These are phyloP conservation scores for Podaxis sp. DNA, from an alignment of 768 basidiomycete species.

Conservation along the genomic window DNA sequence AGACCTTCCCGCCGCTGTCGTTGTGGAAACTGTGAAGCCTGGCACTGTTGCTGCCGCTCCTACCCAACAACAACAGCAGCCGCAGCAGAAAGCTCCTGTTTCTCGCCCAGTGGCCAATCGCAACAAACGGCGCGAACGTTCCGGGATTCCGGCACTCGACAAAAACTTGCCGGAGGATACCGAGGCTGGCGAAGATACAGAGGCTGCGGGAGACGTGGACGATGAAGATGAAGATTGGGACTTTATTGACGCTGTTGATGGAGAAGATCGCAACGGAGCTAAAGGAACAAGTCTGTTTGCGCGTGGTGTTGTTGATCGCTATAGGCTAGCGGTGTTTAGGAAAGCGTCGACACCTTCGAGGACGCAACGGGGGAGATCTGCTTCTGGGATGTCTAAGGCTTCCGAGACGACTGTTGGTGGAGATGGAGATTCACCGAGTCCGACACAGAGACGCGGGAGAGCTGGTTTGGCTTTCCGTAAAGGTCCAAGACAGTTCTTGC, in stretches of 20 bases:
- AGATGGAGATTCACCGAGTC: slow-evolving; percentile 43
- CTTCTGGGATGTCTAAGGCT: slow-evolving; percentile 59
- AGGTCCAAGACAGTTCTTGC: slow-evolving; percentile 69
- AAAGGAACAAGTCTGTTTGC: slow-evolving; percentile 83
- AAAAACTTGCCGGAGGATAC: slow-evolving; percentile 48
- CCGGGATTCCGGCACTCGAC: slow-evolving; percentile 80
- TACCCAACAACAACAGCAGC: not conserved
- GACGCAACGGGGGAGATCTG: slow-evolving; percentile 39
- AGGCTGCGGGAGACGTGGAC: slow-evolving; percentile 37
- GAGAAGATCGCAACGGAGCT: slow-evolving; percentile 82
- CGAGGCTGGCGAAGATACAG: slow-evolving; percentile 48
- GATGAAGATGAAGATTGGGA: slow-evolving; percentile 90
- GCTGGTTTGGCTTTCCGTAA: slow-evolving; percentile 66
- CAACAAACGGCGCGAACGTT: slow-evolving; percentile 68
- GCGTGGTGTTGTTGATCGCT: slow-evolving; percentile 89
- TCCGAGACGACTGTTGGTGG: slow-evolving; percentile 43
- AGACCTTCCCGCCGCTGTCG: slow-evolving; percentile 24
- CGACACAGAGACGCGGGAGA: slow-evolving; percentile 65
- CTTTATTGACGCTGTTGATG: slow-evolving; percentile 77
- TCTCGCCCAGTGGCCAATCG: slow-evolving; percentile 29
- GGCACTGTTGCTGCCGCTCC: not conserved
- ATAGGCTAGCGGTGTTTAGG: slow-evolving; percentile 81
- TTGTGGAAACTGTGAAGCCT: not conserved
- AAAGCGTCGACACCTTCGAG: slow-evolving; percentile 67
- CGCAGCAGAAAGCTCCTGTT: slow-evolving; percentile 25